phyloP scores from a whole-genome alignment of 2,329 filamentous ascomycete species.

The Eutypella sp. region DNA sequence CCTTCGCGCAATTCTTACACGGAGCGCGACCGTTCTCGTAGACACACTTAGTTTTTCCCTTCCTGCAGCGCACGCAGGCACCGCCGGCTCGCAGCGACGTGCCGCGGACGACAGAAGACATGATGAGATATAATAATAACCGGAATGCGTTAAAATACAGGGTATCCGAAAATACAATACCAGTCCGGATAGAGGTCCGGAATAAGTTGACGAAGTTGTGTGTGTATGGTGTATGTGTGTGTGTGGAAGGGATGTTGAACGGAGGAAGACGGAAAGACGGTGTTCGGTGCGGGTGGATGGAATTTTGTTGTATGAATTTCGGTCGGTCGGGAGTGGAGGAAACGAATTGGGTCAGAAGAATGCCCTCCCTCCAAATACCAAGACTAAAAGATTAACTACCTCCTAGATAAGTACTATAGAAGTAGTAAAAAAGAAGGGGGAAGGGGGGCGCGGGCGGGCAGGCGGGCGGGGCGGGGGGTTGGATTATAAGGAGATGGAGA shows the following conservation, averaged over 20 bases:
- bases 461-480: background rate
- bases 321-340: constrained; percentile 30
- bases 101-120: constrained; percentile 49
- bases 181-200: constrained; percentile 23
- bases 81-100: constrained; percentile 57
- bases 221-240: no score
- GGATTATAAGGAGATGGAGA: no score
- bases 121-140: constrained; percentile 18
- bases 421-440: no score
- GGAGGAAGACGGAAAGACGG: constrained; percentile 26
- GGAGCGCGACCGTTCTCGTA: constrained; percentile 59
- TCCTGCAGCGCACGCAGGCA: constrained; percentile 58
- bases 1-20: constrained; percentile 60
- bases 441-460: background rate
- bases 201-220: constrained; percentile 16
- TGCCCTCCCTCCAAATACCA: no score
- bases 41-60: constrained; percentile 60
- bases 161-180: constrained; percentile 9
- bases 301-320: constrained; percentile 21
- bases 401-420: no score
- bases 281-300: constrained; percentile 26
- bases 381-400: no score
- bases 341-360: background rate
- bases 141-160: constrained; percentile 1
- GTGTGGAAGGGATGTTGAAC: constrained; percentile 20